Percentiles rank a stretch among this genome's conserved stretches.
These are phyloP conservation scores for Multifurca ochricompacta DNA, from an alignment of 768 basidiomycete species.

Conservation along the genomic window DNA sequence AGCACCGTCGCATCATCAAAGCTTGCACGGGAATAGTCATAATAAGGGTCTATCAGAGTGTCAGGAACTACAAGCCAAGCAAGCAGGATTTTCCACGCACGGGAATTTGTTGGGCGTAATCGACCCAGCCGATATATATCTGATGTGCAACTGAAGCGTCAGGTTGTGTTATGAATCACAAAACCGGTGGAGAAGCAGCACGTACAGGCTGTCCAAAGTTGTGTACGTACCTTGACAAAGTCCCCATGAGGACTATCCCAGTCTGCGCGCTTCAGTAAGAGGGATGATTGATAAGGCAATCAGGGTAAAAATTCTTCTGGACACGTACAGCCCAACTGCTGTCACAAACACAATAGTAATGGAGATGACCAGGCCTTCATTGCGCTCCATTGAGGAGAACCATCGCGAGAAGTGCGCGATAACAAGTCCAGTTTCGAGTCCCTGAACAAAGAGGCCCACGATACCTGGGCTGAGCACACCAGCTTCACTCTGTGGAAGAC, in stretches of 20 bases:
- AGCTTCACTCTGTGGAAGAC: neutral
- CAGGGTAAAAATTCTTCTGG: no score
- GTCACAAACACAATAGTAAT: conserved; percentile 1
- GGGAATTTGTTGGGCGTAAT: neutral
- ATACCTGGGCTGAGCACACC: neutral
- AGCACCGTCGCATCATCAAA: conserved; percentile 11
- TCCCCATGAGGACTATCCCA: neutral
- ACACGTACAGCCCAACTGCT: conserved; percentile 3
- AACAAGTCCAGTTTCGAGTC: conserved; percentile 3
- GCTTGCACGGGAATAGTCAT: conserved; percentile 5
- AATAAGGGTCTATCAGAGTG: neutral
- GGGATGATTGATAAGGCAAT: neutral
- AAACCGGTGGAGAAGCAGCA: neutral
- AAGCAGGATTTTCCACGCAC: neutral
- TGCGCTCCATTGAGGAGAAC: neutral
- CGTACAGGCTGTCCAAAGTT: neutral
- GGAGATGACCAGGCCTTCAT: neutral
- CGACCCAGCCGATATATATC: neutral
- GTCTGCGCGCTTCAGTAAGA: neutral
- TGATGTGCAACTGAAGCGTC: neutral
- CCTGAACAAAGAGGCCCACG: neutral
- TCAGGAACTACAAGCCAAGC: neutral
- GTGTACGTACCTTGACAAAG: neutral
- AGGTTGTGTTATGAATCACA: neutral
- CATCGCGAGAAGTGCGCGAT: conserved; percentile 6